These are phyloP conservation scores for Cornus florida DNA, from an alignment of 148 eudicot species.

Conservation along the genomic window DNA sequence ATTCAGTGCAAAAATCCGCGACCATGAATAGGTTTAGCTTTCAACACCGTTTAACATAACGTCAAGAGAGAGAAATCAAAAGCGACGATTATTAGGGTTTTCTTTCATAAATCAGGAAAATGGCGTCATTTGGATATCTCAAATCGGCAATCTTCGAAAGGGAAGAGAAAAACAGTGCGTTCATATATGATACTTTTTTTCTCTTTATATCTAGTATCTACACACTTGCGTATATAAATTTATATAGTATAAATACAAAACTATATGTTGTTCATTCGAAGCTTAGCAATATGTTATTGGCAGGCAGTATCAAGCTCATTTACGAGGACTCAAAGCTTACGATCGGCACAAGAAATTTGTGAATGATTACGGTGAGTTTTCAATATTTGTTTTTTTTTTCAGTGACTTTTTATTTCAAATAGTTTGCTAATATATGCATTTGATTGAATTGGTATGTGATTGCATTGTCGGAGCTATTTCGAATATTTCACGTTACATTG, in stretches of 20 bases:
- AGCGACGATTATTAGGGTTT: neutral
- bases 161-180: constrained; percentile 65
- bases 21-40: too few species aligned
- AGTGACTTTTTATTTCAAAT: too few species aligned
- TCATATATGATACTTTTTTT: neutral
- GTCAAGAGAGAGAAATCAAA: neutral
- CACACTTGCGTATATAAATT: neutral
- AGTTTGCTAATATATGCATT: neutral
- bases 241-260: neutral
- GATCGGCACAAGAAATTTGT: constrained; percentile 75
- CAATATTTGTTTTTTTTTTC: neutral
- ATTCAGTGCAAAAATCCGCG: too few species aligned
- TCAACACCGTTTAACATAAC: neutral
- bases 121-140: constrained; percentile 60
- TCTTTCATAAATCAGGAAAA: constrained; percentile 5
- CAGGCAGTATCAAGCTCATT: constrained; percentile 80
- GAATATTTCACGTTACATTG: neutral
- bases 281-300: neutral
- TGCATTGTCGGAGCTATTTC: neutral
- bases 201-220: too few species aligned
- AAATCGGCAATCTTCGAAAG: constrained; percentile 57
- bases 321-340: constrained; percentile 75
- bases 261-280: neutral
- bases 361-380: constrained; percentile 56
- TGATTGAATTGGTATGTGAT: neutral